Evolutionary conservation across 1,284 basidiomycete species (phyloP).

Genomic region (Cutaneotrichosporon mucoides): DNA sequence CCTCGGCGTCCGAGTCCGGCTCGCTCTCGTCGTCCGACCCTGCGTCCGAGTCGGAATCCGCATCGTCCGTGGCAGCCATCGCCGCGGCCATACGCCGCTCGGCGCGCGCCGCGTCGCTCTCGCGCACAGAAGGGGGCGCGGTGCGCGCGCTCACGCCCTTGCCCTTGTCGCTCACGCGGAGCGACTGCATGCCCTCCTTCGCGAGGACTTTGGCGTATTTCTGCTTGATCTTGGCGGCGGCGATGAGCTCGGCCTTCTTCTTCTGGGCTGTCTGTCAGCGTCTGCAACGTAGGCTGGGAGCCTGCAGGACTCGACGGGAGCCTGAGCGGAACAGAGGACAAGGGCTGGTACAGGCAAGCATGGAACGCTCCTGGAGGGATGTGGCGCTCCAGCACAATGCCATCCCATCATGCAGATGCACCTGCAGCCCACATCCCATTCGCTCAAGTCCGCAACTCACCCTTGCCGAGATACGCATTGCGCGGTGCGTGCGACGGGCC

Average conservation of each 20-base stretch:
- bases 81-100: background rate
- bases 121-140: background rate
- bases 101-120: slow-evolving; percentile 3
- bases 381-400: too few species aligned
- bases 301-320: too few species aligned
- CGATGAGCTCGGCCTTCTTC: slow-evolving; percentile 54
- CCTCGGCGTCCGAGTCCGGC: slow-evolving; percentile 3
- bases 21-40: background rate
- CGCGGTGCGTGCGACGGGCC: slow-evolving; percentile 42
- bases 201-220: slow-evolving; percentile 53
- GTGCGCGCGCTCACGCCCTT: slow-evolving; percentile 12
- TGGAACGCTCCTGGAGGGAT: too few species aligned
- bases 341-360: too few species aligned
- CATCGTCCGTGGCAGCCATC: slow-evolving; percentile 2
- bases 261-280: slow-evolving; percentile 48
- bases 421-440: too few species aligned
- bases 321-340: too few species aligned
- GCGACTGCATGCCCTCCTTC: slow-evolving; percentile 46
- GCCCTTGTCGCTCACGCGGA: slow-evolving; percentile 28
- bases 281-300: too few species aligned
- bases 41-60: slow-evolving; percentile 7
- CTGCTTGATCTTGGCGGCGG: slow-evolving; percentile 54
- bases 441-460: slow-evolving; percentile 19
- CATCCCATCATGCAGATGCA: too few species aligned
- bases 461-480: slow-evolving; percentile 51